Conservation (phyloP, 805 yeast genomes). For the Myxozyma neotropica region DNA sequence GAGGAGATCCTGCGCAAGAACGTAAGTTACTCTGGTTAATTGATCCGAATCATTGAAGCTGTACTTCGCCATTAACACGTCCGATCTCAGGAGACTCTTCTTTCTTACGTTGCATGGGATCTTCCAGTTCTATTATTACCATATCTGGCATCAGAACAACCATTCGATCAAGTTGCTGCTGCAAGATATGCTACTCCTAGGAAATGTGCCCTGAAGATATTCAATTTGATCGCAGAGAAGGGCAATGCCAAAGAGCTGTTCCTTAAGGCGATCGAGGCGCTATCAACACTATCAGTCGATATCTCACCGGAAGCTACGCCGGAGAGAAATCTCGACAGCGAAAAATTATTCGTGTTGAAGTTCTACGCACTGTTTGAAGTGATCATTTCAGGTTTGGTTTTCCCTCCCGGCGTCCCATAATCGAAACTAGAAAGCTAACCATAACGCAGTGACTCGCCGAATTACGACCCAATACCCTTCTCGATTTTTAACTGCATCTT, state of each 20-base stretch:
- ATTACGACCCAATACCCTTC: conserved; percentile 77
- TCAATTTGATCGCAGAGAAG: conserved; percentile 61
- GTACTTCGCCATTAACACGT: background rate
- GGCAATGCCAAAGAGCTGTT: conserved; percentile 85
- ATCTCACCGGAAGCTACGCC: conserved; percentile 35
- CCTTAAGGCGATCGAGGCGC: conserved; percentile 67
- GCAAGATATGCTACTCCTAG: conserved; percentile 40
- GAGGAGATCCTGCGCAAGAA: conserved; percentile 46
- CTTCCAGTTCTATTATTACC: conserved; percentile 68
- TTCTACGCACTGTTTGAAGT: conserved; percentile 70
- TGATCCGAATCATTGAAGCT: background rate
- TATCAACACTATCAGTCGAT: conserved; percentile 47
- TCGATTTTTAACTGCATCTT: conserved; percentile 70
- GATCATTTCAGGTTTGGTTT: conserved; percentile 46
- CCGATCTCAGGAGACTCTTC: conserved; percentile 50
- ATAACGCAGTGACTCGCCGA: conserved; percentile 44
- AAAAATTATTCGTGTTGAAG: conserved; percentile 53
- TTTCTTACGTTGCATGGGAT: conserved; percentile 86
- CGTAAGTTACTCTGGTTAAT: conserved; percentile 26
- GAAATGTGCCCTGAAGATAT: conserved; percentile 50
- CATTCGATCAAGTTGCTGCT: conserved; percentile 22
- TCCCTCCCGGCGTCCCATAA: background rate
- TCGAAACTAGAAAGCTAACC: background rate
- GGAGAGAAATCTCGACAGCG: conserved; percentile 25
- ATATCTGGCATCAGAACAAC: conserved; percentile 48